Conservation (phyloP, 164 flowering plant genomes). For the Magnolia officinalis region DNA sequence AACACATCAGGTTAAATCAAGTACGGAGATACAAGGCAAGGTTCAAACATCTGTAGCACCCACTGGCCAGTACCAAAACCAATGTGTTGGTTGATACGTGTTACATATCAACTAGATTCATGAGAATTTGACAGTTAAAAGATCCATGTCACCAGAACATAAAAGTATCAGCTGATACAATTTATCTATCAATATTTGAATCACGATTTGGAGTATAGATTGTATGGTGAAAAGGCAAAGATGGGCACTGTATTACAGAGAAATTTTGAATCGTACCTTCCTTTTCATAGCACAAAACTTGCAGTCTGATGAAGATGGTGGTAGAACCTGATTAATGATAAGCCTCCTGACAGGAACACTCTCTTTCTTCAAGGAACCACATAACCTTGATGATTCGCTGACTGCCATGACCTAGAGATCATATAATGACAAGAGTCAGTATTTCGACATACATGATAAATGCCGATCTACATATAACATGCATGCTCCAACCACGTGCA, state of each 20-base stretch:
- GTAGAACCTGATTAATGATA: conserved; percentile 82
- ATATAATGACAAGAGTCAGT: neutral
- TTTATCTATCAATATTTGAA: neutral
- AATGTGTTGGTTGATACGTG: too few relatives aligned
- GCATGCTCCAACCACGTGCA: neutral
- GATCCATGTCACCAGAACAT: neutral
- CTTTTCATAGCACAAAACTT: conserved; percentile 87
- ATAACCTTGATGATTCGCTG: conserved; percentile 77
- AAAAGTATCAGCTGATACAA: neutral
- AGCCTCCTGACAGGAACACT: conserved; percentile 75
- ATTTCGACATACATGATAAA: neutral
- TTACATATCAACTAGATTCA: too few relatives aligned
- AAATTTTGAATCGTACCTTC: conserved; percentile 46
- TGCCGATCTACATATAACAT: neutral
- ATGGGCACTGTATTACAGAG: neutral
- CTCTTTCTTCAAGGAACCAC: conserved; percentile 77
- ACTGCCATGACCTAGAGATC: conserved; percentile 77
- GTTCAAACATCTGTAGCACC: neutral
- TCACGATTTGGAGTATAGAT: neutral
- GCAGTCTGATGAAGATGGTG: conserved; percentile 85
- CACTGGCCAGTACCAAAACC: too few relatives aligned
- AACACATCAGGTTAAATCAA: too few relatives aligned
- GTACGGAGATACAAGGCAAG: neutral
- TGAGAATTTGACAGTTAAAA: neutral
- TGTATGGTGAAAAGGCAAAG: neutral